These are phyloP conservation scores for Sphaerobolus stellatus DNA, from an alignment of 1,284 basidiomycete genomes.

Conservation along the genomic window DNA sequence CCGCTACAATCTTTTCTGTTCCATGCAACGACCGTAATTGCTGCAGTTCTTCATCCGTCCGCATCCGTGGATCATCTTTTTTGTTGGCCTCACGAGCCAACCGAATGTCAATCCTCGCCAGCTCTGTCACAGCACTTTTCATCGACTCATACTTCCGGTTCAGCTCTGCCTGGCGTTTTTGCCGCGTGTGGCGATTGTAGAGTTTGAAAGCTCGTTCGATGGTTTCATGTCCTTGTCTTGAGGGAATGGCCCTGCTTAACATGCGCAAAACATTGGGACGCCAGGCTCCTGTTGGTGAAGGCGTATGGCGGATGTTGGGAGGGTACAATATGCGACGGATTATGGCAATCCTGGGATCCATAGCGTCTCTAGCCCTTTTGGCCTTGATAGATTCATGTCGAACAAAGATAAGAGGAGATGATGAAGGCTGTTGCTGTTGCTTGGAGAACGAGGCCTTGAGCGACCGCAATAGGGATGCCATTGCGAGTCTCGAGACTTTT, in stretches of 20 bases:
- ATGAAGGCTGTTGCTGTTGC: no score
- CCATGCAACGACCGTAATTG: conserved; percentile 62
- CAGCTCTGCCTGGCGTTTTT: conserved; percentile 64
- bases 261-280: conserved; percentile 70
- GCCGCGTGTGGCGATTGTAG: conserved; percentile 72
- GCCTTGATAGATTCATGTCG: no score
- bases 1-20: conserved; percentile 67
- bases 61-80: conserved; percentile 68
- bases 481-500: no score
- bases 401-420: no score
- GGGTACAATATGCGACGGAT: conserved; percentile 82
- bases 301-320: conserved; percentile 61
- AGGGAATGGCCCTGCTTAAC: conserved; percentile 74
- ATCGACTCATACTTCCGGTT: conserved; percentile 75
- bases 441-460: no score
- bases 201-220: conserved; percentile 92
- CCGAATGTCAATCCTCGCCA: conserved; percentile 63
- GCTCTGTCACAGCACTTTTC: conserved; percentile 77
- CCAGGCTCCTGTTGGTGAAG: conserved; percentile 80
- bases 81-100: conserved; percentile 77
- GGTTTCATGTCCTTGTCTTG: conserved; percentile 88
- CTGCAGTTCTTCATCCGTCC: conserved; percentile 56
- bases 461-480: no score
- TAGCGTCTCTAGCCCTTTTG: no score
- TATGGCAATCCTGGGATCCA: conserved; percentile 67